phyloP scores from a whole-genome alignment of 1,139 yeast species.

The Pichiaceae sp. region DNA sequence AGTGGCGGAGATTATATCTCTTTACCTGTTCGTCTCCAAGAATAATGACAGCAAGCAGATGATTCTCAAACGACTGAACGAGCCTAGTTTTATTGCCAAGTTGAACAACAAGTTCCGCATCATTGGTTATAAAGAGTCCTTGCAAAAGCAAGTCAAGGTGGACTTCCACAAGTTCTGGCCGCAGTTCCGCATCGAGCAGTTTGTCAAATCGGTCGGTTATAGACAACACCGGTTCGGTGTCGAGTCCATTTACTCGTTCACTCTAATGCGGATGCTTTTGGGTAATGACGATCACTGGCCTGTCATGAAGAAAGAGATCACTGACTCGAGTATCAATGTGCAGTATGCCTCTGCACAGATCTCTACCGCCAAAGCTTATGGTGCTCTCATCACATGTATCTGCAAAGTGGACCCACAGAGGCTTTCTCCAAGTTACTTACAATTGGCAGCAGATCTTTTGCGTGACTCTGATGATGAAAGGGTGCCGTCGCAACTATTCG shows the following conservation, averaged over 20 bases:
- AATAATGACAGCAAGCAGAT: conserved; percentile 32
- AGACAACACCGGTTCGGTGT: conserved; percentile 44
- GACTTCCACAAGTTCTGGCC: conserved; percentile 46
- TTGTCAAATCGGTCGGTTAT: conserved; percentile 39
- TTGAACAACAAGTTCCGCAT: conserved; percentile 29
- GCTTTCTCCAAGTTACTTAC: conserved; percentile 30
- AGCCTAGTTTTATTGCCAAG: conserved; percentile 27
- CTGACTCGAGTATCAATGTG: conserved; percentile 53
- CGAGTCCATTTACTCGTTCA: conserved; percentile 50
- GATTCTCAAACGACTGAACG: conserved; percentile 36
- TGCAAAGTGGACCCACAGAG: conserved; percentile 30
- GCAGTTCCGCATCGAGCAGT: conserved; percentile 39
- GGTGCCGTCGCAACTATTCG: conserved; percentile 37
- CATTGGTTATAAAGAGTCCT: conserved; percentile 33
- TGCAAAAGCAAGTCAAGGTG: conserved; percentile 36
- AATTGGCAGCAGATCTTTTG: conserved; percentile 41
- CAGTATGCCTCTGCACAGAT: conserved; percentile 65
- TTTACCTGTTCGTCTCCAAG: conserved; percentile 56
- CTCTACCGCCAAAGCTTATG: conserved; percentile 65
- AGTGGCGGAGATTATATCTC: conserved; percentile 67
- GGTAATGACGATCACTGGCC: conserved; percentile 40
- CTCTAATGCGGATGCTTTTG: conserved; percentile 55
- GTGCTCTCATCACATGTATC: conserved; percentile 65
- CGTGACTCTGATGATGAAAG: conserved; percentile 47
- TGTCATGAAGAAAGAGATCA: conserved; percentile 41